Evolutionary conservation across 1,139 yeast genomes (phyloP).

Genomic region (Kodamaea sp.): DNA sequence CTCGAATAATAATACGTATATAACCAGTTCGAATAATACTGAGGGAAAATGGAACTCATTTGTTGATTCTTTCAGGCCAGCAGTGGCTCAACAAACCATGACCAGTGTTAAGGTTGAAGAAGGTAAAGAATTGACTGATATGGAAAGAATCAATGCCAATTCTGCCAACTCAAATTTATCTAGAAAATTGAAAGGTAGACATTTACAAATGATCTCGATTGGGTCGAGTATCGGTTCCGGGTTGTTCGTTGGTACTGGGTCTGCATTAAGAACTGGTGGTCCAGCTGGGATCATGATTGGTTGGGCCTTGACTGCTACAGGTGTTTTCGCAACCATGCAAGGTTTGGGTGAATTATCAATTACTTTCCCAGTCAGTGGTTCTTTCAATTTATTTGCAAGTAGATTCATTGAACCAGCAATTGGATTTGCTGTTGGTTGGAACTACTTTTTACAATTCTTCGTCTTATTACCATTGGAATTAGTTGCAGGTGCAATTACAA

Average conservation of each 20-base stretch:
- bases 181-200: conserved; percentile 41
- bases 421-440: conserved; percentile 46
- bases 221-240: conserved; percentile 71
- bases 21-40: conserved; percentile 1
- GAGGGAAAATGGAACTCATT: conserved; percentile 23
- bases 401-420: conserved; percentile 39
- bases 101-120: conserved; percentile 20
- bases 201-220: conserved; percentile 60
- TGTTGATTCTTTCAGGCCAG: conserved; percentile 37
- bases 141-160: conserved; percentile 34
- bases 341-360: conserved; percentile 40
- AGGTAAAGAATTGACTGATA: conserved; percentile 24
- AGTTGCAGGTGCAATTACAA: conserved; percentile 39
- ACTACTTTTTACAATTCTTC: conserved; percentile 35
- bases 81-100: conserved; percentile 19
- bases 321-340: conserved; percentile 32
- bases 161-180: conserved; percentile 40
- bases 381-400: conserved; percentile 37
- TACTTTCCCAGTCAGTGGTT: conserved; percentile 40
- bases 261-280: conserved; percentile 55
- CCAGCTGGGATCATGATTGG: conserved; percentile 70
- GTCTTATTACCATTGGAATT: conserved; percentile 25
- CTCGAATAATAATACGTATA: conserved; percentile 2
- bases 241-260: conserved; percentile 30
- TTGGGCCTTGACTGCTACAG: conserved; percentile 18